Percentiles rank a stretch among this genome's conserved stretches.
phyloP scores from a whole-genome alignment of 2,329 filamentous ascomycete genomes.

The Colletotrichum lini region DNA sequence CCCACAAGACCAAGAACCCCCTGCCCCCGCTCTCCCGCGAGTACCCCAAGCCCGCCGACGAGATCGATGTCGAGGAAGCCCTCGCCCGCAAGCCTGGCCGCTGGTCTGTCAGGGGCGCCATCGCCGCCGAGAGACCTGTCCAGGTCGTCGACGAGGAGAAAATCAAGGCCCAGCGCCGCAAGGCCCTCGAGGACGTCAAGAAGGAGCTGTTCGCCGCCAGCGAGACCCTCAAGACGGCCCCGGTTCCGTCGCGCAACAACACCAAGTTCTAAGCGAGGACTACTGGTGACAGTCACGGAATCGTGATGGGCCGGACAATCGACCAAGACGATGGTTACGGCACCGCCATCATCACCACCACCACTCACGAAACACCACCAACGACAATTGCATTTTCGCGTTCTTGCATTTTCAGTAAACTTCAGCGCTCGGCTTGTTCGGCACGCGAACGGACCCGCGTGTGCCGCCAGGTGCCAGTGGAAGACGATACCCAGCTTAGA shows the following conservation, averaged over 20 bases:
- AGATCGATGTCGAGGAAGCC: constrained; percentile 59
- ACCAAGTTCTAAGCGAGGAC: constrained; percentile 10
- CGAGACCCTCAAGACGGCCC: constrained; percentile 41
- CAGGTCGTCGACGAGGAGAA: constrained; percentile 47
- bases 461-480: constrained; percentile 2
- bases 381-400: constrained; percentile 12
- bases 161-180: constrained; percentile 53
- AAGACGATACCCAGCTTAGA: constrained; percentile 39
- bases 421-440: constrained; percentile 22
- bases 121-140: constrained; percentile 50
- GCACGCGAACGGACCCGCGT: constrained; percentile 26
- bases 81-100: constrained; percentile 60
- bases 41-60: constrained; percentile 58
- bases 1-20: constrained; percentile 47
- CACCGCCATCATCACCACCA: not conserved
- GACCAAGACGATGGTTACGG: not conserved
- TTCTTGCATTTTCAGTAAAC: constrained; percentile 26
- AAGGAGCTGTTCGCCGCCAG: constrained; percentile 59
- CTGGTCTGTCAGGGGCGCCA: constrained; percentile 57
- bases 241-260: constrained; percentile 28
- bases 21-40: constrained; percentile 53
- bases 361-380: constrained; percentile 1
- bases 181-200: constrained; percentile 64
- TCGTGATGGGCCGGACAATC: not conserved
- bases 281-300: not conserved